phyloP scores from a whole-genome alignment of 257 asterid species.

The Solanum etuberosum region DNA sequence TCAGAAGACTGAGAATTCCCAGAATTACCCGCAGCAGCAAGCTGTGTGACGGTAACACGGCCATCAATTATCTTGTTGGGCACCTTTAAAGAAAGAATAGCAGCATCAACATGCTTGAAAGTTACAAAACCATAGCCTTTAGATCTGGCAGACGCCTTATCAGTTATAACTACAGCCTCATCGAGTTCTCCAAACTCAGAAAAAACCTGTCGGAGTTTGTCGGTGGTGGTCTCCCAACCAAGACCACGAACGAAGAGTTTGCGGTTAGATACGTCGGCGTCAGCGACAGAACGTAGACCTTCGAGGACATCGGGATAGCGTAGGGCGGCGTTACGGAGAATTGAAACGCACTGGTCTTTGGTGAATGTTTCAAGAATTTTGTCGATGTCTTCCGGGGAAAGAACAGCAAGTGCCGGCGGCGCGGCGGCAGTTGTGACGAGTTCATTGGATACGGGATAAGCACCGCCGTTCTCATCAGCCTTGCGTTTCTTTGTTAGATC shows the following conservation, averaged over 20 bases:
- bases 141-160: constrained; percentile 64
- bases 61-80: constrained; percentile 93
- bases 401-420: constrained; percentile 17
- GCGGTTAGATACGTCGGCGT: constrained; percentile 67
- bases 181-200: constrained; percentile 69
- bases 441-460: constrained; percentile 26
- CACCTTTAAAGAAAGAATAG: constrained; percentile 63
- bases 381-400: constrained; percentile 67
- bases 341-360: constrained; percentile 63
- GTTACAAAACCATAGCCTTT: constrained; percentile 93
- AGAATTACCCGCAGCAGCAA: constrained; percentile 76
- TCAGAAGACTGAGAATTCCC: constrained; percentile 50
- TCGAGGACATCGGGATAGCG: constrained; percentile 71
- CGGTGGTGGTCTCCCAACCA: constrained; percentile 95
- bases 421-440: constrained; percentile 14
- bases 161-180: constrained; percentile 80
- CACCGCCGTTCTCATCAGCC: constrained; percentile 75
- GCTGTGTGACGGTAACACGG: constrained; percentile 84
- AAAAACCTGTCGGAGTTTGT: constrained; percentile 64
- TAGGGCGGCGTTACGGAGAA: constrained; percentile 66
- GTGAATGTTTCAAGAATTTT: constrained; percentile 76
- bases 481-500: constrained; percentile 87
- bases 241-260: constrained; percentile 94
- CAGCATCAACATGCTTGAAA: constrained; percentile 73
- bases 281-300: constrained; percentile 71